Conservation (phyloP, 805 yeast species). For the Lipomyces orientalis region DNA sequence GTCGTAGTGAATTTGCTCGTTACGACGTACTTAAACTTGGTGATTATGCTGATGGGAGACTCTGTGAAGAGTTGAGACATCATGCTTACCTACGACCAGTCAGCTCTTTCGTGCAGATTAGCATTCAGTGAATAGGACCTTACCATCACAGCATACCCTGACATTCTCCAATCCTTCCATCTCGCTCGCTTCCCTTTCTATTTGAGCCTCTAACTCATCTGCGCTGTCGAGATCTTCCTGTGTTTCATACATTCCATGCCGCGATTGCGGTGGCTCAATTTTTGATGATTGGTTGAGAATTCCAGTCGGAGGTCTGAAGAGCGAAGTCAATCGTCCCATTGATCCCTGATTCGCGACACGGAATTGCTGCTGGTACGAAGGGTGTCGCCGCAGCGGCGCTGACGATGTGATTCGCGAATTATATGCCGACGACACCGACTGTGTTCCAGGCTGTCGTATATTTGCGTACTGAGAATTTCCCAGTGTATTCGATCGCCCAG, state of each 20-base stretch:
- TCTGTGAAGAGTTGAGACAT: constrained; percentile 30
- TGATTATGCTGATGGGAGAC: not conserved
- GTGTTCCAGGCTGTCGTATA: not conserved
- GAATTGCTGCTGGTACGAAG: not conserved
- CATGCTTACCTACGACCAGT: constrained; percentile 36
- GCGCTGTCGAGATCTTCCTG: constrained; percentile 17
- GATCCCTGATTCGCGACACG: constrained; percentile 17
- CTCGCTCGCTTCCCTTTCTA: constrained; percentile 44
- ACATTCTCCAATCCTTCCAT: constrained; percentile 54
- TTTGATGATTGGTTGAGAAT: not conserved
- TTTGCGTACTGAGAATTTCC: not conserved
- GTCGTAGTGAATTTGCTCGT: not conserved
- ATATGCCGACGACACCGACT: not conserved
- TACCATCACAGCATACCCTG: constrained; percentile 47
- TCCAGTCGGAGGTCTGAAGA: constrained; percentile 18
- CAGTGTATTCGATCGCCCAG: not conserved
- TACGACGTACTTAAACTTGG: not conserved
- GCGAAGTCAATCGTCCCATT: constrained; percentile 24
- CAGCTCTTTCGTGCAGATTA: not conserved
- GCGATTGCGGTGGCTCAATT: not conserved
- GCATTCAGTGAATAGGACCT: not conserved
- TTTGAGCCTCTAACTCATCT: constrained; percentile 16
- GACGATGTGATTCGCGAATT: not conserved
- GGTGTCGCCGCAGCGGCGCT: not conserved
- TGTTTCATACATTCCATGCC: constrained; percentile 3